phyloP scores from a whole-genome alignment of 2,329 filamentous ascomycete genomes.

The Simplicillium sp. region DNA sequence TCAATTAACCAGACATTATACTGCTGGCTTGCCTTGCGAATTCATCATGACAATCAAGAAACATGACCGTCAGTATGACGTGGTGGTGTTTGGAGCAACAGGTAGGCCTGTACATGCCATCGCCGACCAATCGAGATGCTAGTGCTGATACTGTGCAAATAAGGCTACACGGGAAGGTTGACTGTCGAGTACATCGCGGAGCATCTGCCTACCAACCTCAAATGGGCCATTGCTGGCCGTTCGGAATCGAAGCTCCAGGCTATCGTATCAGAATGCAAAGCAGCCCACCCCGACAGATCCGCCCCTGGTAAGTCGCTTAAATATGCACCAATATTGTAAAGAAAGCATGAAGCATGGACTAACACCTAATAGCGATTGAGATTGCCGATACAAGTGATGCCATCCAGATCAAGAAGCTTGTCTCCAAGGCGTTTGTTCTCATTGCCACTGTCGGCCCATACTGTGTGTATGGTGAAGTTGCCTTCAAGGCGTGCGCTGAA shows the following conservation, averaged over 20 bases:
- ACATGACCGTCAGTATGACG: slow-evolving; percentile 44
- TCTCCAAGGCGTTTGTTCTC: slow-evolving; percentile 45
- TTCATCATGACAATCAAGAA: slow-evolving; percentile 34
- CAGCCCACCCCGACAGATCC: slow-evolving; percentile 57
- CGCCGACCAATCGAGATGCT: background rate
- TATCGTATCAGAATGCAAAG: slow-evolving; percentile 57
- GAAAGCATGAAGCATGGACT: background rate
- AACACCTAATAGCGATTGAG: slow-evolving; percentile 35
- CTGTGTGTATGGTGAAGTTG: slow-evolving; percentile 43
- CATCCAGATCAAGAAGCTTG: slow-evolving; percentile 35
- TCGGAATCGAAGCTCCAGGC: slow-evolving; percentile 65
- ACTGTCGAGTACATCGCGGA: slow-evolving; percentile 66
- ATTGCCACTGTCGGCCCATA: slow-evolving; percentile 54
- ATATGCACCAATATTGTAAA: background rate
- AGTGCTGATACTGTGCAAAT: slow-evolving; percentile 12
- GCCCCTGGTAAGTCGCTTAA: slow-evolving; percentile 50
- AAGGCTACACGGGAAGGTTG: slow-evolving; percentile 74
- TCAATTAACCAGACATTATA: background rate
- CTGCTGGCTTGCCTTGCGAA: background rate
- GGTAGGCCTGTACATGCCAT: slow-evolving; percentile 26
- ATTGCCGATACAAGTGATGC: slow-evolving; percentile 36
- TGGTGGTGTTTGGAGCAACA: slow-evolving; percentile 49
- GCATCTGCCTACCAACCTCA: slow-evolving; percentile 63
- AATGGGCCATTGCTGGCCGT: slow-evolving; percentile 82
- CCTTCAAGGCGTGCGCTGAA: slow-evolving; percentile 52